These are phyloP conservation scores for Tetrahymena elliotti DNA, from an alignment of 73 alveolate genomes.

Conservation along the genomic window DNA sequence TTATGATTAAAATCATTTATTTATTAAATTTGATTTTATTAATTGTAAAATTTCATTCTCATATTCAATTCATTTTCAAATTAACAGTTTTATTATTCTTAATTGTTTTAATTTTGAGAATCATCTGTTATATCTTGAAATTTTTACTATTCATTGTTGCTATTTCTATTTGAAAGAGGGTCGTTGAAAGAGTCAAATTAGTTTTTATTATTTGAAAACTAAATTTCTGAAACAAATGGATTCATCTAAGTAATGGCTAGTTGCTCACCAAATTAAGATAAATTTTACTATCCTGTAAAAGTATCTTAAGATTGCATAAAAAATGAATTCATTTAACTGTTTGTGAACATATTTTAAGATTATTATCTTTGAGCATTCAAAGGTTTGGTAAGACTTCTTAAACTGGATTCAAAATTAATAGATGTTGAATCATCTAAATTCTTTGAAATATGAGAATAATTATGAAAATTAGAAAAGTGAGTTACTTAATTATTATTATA, in stretches of 20 bases:
- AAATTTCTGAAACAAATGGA: neutral
- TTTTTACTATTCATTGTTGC: neutral
- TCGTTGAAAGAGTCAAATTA: neutral
- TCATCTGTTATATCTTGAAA: neutral
- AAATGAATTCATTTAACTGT: neutral
- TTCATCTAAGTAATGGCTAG: neutral
- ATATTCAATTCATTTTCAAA: too few species aligned
- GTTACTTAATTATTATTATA: neutral
- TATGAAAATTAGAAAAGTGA: neutral
- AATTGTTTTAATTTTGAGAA: too few species aligned
- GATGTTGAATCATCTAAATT: neutral
- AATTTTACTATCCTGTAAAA: neutral
- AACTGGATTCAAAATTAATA: neutral
- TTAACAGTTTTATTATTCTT: too few species aligned
- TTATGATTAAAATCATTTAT: neutral
- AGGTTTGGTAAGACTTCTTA: neutral
- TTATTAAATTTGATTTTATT: too few species aligned
- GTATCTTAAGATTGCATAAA: neutral
- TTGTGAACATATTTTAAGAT: neutral
- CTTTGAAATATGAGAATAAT: neutral
- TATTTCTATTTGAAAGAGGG: neutral
- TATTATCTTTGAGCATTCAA: neutral
- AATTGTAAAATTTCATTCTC: too few species aligned
- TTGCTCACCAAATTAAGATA: neutral
- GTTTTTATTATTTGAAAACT: neutral